These are phyloP conservation scores for Syncephalastrum monosporum DNA, from an alignment of 371 early-diverging fungal species.

Conservation along the genomic window DNA sequence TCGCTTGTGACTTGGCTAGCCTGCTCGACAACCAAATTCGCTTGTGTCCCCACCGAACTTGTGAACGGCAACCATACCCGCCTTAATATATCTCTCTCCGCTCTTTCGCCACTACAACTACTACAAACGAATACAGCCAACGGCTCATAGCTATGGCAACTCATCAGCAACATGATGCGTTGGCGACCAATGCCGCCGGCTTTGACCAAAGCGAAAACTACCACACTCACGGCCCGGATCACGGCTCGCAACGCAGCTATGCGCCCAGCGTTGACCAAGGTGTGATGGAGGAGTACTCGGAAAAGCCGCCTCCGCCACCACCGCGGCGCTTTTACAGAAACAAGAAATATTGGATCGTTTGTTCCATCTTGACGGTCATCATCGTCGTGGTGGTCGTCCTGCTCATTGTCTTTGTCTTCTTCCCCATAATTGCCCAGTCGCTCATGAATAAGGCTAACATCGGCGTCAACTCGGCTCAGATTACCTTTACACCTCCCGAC, in stretches of 20 bases:
- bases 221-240: neutral
- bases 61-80: neutral
- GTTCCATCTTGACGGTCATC: slow-evolving; percentile 42
- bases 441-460: slow-evolving; percentile 50
- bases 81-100: slow-evolving; percentile 3
- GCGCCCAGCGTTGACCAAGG: slow-evolving; percentile 10
- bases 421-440: slow-evolving; percentile 54
- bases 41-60: too few relatives aligned
- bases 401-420: slow-evolving; percentile 45
- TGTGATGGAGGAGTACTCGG: slow-evolving; percentile 29
- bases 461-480: slow-evolving; percentile 44
- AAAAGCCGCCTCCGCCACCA: slow-evolving; percentile 27
- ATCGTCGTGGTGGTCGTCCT: slow-evolving; percentile 42
- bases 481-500: slow-evolving; percentile 39
- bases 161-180: neutral
- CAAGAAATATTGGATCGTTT: slow-evolving; percentile 52
- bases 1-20: too few relatives aligned
- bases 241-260: neutral
- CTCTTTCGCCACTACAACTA: slow-evolving; percentile 1
- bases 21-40: too few relatives aligned
- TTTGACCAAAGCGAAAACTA: neutral
- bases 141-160: neutral
- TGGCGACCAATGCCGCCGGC: neutral
- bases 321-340: slow-evolving; percentile 41
- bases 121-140: neutral